phyloP scores from a whole-genome alignment of 768 basidiomycete species.

The Podaxis rugospora region DNA sequence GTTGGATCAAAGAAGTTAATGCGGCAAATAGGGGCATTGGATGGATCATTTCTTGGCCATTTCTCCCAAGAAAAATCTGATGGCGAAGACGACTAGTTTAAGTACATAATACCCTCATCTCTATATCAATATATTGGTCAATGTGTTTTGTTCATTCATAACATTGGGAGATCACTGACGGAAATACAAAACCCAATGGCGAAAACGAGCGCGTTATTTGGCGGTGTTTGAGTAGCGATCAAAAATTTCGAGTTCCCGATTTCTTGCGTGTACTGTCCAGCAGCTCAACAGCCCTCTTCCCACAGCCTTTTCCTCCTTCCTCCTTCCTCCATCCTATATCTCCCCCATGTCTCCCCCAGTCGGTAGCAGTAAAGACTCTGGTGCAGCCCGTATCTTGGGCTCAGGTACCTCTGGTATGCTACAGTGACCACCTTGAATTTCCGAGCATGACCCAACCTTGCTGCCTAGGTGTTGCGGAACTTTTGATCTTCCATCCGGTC shows the following conservation, averaged over 20 bases:
- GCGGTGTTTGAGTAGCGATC: neutral
- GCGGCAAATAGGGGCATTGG: slow-evolving; percentile 30
- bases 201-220: slow-evolving; percentile 13
- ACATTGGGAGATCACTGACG: neutral
- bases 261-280: neutral
- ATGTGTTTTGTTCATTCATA: neutral
- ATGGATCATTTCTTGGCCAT: slow-evolving; percentile 33
- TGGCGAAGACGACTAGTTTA: slow-evolving; percentile 15
- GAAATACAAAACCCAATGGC: slow-evolving; percentile 7
- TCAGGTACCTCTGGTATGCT: slow-evolving; percentile 85
- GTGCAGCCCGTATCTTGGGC: slow-evolving; percentile 83
- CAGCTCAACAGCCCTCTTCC: neutral
- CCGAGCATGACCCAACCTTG: slow-evolving; percentile 1
- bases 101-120: neutral
- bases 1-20: neutral
- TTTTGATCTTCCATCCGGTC: slow-evolving; percentile 92
- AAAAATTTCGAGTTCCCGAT: slow-evolving; percentile 8
- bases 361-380: slow-evolving; percentile 77
- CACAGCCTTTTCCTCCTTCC: neutral
- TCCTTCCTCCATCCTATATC: neutral
- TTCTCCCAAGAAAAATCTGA: slow-evolving; percentile 17
- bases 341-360: slow-evolving; percentile 36
- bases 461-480: slow-evolving; percentile 80
- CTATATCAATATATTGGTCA: neutral
- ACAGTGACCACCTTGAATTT: neutral